Base-by-base conservation (phyloP, 345 rosid species). In the Linum trigynum region DNA sequence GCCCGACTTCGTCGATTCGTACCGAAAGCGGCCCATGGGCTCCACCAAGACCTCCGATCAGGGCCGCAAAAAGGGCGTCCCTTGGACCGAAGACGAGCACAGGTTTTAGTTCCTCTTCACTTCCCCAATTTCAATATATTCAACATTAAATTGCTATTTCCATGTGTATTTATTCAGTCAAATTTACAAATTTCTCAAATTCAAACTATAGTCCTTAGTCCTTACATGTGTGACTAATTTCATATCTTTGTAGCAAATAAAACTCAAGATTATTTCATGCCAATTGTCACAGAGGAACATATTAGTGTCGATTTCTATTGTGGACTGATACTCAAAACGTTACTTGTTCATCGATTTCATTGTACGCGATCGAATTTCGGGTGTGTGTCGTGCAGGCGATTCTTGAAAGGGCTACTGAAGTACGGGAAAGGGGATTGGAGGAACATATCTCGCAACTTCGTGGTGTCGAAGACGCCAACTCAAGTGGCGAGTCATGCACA, bases 401-500 rank as follows among this genome's bases (percentile, higher is more conserved):
- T 94, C 75, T 69, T 94, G 64, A 67, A 81, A 78, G 99, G 99
- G 59, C 89, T 94, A 48, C 60, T 88, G 7, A 85, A 84, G 77
- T 88, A 88, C 63, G 97, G 99, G 3, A 94, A 88, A 82, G 99
- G 99, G 59, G 99, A 94, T 38, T 94, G 99, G 99, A 88, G 99
- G 82, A 94, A 81, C 74, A 94, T 94, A 37, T 90, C 99, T 0
- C 70, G 97, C 63, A 86, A 94, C 67, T 88, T 78, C 38, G 99
- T 94, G 7, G 76, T 83, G 62, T 79, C 97, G 0, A 90, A 90
- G 83, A 90, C 99, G 1, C 95, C 99, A 17, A 90, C 97, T 23
- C 99, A 94, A 78, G 99, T 94, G 4, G 99, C 99, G 9, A 94
- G 97, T 80, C 99, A 94, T 69, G 99, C 99, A 10, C 99, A 94